Evolutionary conservation across 2,329 filamentous ascomycete genomes (phyloP).

Genomic region (Cercospora janseana): DNA sequence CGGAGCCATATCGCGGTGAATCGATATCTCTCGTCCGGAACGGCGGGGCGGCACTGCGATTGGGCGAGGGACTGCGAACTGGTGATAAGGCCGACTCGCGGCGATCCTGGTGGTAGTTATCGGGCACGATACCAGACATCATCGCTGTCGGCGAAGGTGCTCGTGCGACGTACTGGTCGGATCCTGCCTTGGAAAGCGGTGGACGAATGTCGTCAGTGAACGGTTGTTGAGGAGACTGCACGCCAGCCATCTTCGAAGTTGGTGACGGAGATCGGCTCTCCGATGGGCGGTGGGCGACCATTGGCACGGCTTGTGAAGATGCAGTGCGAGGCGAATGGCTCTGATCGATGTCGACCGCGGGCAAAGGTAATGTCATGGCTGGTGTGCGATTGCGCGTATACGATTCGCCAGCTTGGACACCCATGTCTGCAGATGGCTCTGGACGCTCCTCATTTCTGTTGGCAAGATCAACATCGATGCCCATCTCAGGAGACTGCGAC

Average conservation of each 20-base stretch:
- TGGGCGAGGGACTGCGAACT: conserved; percentile 6
- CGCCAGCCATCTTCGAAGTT: conserved; percentile 9
- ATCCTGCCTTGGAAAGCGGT: conserved; percentile 12
- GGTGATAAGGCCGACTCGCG: conserved; percentile 9
- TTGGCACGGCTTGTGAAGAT: conserved; percentile 18
- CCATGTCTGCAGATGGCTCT: conserved; percentile 10
- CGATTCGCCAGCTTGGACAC: conserved; percentile 4
- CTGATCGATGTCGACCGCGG: conserved; percentile 14
- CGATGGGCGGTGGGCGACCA: conserved; percentile 1
- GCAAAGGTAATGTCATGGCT: conserved; percentile 13
- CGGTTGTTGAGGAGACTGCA: conserved; percentile 1
- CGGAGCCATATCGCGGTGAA: too few relatives aligned
- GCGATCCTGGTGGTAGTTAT: conserved; percentile 8
- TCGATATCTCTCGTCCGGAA: conserved; percentile 11
- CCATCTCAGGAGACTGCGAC: conserved; percentile 10
- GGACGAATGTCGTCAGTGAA: conserved; percentile 10
- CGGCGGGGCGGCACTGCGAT: conserved; percentile 4
- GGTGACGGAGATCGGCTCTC: conserved; percentile 5
- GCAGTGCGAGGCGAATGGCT: conserved; percentile 16
- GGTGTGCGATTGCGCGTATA: conserved; percentile 3
- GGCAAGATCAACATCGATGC: conserved; percentile 4
- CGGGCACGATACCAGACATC: conserved; percentile 19
- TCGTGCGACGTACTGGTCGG: conserved; percentile 12
- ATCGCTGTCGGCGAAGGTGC: conserved; percentile 15
- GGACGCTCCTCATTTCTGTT: conserved; percentile 2